Evolutionary conservation across 352 stramenopile genomes (phyloP), one percentile per base, ranked within the genome.

Genomic region (Hyaloperonospora arabidopsidis): DNA sequence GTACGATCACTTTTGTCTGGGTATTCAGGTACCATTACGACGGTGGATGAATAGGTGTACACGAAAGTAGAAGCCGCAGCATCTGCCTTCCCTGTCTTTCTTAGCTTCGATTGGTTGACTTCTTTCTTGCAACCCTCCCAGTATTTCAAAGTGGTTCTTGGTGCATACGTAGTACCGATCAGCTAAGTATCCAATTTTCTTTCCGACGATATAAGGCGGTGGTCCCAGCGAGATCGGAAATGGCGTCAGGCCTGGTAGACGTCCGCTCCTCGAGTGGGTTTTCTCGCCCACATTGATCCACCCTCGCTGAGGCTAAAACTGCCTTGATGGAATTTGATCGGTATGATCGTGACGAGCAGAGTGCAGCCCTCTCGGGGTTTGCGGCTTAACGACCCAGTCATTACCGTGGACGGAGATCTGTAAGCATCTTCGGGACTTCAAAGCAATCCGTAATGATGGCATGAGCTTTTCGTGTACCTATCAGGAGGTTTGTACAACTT

Each of bases 401-500:
- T 13, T 44, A 7, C 2, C 48, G 5, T 65, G 45, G 50, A 44
- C 23, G 0, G 41, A 45, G 0, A 52, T 14, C 17, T 8, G 48
- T 4, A 2, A 40, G 1, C 41, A 52, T 12, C 48, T 29, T 8
- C 25, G 25, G 25, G 49, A 53, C 10, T 64, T 54, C 22, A 60
- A 60, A 38, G 45, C 43, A 1, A 49, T 65, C 19, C 39, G 40
- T 5, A 50, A 56, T 4, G 57, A 22, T 19, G 46, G 57, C 18
- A 57, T 65, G 19, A 53, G 50, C 22, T 65, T 65, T 23, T 8
- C 47, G 1, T 59, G 57, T 41, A 64, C 14, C 56, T 6, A 45
- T 45, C 39, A 11, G 18, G 39, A 45, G 7, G 15, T 45, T 18
- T 63, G 49, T 23, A 52, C 57, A 0, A 52, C 47, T 45, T 38